These are phyloP conservation scores for Ceratobasidium sp. DNA, from an alignment of 1,284 basidiomycete genomes.

Conservation along the genomic window DNA sequence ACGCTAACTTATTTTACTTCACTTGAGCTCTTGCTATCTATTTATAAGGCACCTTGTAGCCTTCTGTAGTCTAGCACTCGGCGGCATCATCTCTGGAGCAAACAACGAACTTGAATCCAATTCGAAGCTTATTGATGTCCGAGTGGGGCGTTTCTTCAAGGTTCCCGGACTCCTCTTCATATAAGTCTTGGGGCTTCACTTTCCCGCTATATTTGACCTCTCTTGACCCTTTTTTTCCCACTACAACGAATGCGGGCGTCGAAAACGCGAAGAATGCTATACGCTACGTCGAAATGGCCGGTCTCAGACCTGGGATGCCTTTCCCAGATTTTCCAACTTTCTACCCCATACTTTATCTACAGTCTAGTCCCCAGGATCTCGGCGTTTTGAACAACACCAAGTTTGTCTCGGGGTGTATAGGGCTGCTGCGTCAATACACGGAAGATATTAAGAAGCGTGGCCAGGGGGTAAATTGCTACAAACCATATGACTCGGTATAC, in stretches of 20 bases:
- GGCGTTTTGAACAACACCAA: not conserved
- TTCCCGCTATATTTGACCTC: not conserved
- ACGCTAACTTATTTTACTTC: too few species aligned
- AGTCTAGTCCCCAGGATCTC: not conserved
- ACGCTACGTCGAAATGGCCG: not conserved
- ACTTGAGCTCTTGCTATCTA: too few species aligned
- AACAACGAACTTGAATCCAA: too few species aligned
- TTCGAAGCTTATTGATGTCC: not conserved
- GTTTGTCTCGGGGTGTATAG: not conserved
- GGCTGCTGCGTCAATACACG: not conserved
- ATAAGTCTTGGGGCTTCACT: not conserved
- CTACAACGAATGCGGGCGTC: not conserved
- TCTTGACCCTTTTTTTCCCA: not conserved
- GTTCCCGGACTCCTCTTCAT: not conserved
- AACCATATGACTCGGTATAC: not conserved
- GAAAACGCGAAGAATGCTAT: not conserved
- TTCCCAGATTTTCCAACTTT: not conserved
- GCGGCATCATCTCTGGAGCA: too few species aligned
- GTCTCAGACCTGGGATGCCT: not conserved
- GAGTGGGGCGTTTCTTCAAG: not conserved
- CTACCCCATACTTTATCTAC: conserved; percentile 6
- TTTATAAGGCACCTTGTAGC: too few species aligned
- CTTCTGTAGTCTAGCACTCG: too few species aligned
- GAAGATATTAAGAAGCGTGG: not conserved
- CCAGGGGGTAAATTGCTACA: not conserved